Conservation (phyloP, 2,329 filamentous ascomycete species). For the Thelonectria olida region DNA sequence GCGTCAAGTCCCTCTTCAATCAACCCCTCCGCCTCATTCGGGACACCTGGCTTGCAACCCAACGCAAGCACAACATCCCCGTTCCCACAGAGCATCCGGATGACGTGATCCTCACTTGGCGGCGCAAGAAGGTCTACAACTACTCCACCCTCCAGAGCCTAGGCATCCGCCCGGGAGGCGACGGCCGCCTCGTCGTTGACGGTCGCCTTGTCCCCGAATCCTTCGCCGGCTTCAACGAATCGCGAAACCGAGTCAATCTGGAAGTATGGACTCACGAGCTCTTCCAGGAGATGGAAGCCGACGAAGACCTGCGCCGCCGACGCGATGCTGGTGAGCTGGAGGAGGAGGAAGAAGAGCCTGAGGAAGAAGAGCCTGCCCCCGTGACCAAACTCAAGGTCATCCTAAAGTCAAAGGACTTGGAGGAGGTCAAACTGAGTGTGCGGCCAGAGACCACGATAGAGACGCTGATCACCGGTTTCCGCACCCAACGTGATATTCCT, state of each 20-base stretch:
- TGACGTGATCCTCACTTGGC: conserved; percentile 82
- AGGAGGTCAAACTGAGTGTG: conserved; percentile 61
- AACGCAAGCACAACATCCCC: conserved; percentile 54
- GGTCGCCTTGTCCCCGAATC: conserved; percentile 53
- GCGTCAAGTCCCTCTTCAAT: conserved; percentile 70
- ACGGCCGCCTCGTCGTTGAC: conserved; percentile 54
- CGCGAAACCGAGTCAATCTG: conserved; percentile 71
- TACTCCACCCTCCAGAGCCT: conserved; percentile 77
- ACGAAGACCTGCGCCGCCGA: conserved; percentile 58
- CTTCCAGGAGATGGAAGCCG: conserved; percentile 59
- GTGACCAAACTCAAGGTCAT: conserved; percentile 58
- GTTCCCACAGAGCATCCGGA: conserved; percentile 54
- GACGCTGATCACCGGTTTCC: conserved; percentile 71
- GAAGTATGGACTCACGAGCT: conserved; percentile 79
- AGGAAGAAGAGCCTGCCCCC: conserved; percentile 18
- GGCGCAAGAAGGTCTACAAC: conserved; percentile 75
- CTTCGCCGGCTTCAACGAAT: conserved; percentile 55
- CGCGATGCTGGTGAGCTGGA: conserved; percentile 52
- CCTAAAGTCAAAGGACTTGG: conserved; percentile 62
- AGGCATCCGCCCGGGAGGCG: conserved; percentile 60
- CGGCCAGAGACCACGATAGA: conserved; percentile 66
- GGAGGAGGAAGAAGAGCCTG: conserved; percentile 44
- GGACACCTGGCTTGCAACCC: conserved; percentile 73
- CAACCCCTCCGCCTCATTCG: conserved; percentile 75
- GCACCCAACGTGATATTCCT: conserved; percentile 60